Base-by-base conservation (phyloP, 257 asterid genomes). In the Nicotiana obtusifolia region DNA sequence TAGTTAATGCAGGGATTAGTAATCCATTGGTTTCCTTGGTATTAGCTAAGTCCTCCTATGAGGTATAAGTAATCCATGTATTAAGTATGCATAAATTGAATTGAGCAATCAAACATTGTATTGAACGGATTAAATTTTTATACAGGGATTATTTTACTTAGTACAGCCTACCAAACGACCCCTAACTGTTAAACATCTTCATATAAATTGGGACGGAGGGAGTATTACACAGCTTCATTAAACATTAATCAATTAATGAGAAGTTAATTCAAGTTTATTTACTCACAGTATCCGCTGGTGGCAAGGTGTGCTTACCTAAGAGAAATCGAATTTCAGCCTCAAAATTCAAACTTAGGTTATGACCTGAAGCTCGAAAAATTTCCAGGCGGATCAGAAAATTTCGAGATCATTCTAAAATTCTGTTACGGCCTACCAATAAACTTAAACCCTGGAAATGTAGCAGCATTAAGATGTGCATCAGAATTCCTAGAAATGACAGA, bases 401-500 rank as follows among this genome's bases (percentile, higher is more conserved):
- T 93, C 69, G 97, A 88, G 80, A 80, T 76, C 47, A 80, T 90
- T 65, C 77, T 90, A 76, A 93, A 87, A 76, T 94, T 91, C 60
- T 93, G 97, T 81, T 94, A 92, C 8, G 91, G 94, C 28, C 84
- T 90, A 69, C 92, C 91, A 9, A 83, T 92, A 80, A 84, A 84
- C 84, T 83, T 94, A 76, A 91, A 83, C 47, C 89, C 91, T 7
- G 83, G 83, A 33, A 94, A 91, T 35, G 88, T 93, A 47, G 97
- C 96, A 6, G 89, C 92, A 35, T 71, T 91, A 26, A 87, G 98
- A 87, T 93, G 98, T 76, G 98, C 91, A 61, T 88, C 98, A 19
- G 98, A 94, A 78, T 87, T 71, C 22, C 89, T 94, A 13, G 98
- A 93, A 77, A 94, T 94, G 98, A 94, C 92, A 1, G 98, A 94